These are phyloP conservation scores for Phyllachora maydis DNA, from an alignment of 2,329 filamentous ascomycete genomes.

Conservation along the genomic window DNA sequence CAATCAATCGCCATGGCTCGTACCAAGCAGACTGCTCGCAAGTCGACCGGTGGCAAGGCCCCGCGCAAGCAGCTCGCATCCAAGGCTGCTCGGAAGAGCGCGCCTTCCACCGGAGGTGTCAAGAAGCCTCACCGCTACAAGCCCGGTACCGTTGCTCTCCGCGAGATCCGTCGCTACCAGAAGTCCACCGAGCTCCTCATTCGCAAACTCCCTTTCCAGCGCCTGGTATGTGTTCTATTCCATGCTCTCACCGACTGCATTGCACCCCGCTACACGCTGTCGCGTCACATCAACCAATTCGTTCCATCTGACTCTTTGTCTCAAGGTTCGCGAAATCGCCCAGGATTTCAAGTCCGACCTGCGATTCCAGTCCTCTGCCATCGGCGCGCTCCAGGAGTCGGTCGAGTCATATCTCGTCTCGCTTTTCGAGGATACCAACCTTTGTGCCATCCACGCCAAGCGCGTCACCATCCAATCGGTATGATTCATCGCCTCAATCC, in stretches of 20 bases:
- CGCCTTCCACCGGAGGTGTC: slow-evolving; percentile 89
- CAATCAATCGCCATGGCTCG: slow-evolving; percentile 42
- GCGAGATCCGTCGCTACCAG: slow-evolving; percentile 97
- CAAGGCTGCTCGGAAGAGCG: slow-evolving; percentile 97
- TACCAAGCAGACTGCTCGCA: slow-evolving; percentile 48
- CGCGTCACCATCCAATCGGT: slow-evolving; percentile 87
- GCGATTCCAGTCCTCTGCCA: slow-evolving; percentile 95
- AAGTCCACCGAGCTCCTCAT: slow-evolving; percentile 92
- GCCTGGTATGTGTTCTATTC: slow-evolving; percentile 61
- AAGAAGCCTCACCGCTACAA: slow-evolving; percentile 88
- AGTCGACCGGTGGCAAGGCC: slow-evolving; percentile 66
- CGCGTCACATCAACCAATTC: not conserved
- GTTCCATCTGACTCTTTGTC: slow-evolving; percentile 8
- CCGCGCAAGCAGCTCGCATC: slow-evolving; percentile 93
- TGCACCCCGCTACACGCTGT: slow-evolving; percentile 3
- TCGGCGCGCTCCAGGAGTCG: slow-evolving; percentile 93
- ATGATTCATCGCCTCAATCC: slow-evolving; percentile 9
- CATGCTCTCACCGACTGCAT: not conserved
- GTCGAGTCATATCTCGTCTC: slow-evolving; percentile 98
- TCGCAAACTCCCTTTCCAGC: slow-evolving; percentile 94
- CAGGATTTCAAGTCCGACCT: slow-evolving; percentile 91
- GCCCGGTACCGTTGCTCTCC: slow-evolving; percentile 88
- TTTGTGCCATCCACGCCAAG: slow-evolving; percentile 98
- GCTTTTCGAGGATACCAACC: slow-evolving; percentile 94
- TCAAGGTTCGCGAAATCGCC: slow-evolving; percentile 72